Percentiles rank a stretch among this genome's conserved stretches.
Conservation (phyloP, 257 asterid genomes). For the Rauvolfia tetraphylla region DNA sequence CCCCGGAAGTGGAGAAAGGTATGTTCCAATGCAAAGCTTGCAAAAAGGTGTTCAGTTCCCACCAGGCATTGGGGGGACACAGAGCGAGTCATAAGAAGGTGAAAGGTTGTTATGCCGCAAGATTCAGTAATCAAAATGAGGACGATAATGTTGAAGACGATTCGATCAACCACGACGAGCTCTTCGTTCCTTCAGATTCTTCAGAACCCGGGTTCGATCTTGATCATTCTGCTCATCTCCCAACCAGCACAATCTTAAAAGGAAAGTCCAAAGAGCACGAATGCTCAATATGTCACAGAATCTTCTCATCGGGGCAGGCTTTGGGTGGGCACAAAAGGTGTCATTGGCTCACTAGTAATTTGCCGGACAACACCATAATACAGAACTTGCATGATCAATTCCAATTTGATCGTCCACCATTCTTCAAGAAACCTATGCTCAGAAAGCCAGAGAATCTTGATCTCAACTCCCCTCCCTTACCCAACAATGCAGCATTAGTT, state of each 20-base stretch:
- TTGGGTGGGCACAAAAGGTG: constrained; percentile 86
- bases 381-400: constrained; percentile 34
- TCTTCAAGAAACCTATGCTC: constrained; percentile 42
- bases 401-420: constrained; percentile 33
- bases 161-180: constrained; percentile 24
- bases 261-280: constrained; percentile 49
- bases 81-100: constrained; percentile 96
- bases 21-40: constrained; percentile 79
- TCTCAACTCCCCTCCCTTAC: constrained; percentile 42
- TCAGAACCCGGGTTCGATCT: constrained; percentile 20
- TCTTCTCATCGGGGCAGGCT: constrained; percentile 81
- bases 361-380: constrained; percentile 47
- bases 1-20: constrained; percentile 42
- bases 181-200: neutral
- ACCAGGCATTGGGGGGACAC: constrained; percentile 95
- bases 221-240: constrained; percentile 5
- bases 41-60: constrained; percentile 67
- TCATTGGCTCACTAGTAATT: constrained; percentile 58
- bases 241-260: neutral
- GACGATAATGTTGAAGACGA: constrained; percentile 31
- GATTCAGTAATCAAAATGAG: constrained; percentile 19
- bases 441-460: constrained; percentile 28
- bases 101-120: constrained; percentile 79
- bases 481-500: constrained; percentile 3
- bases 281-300: constrained; percentile 68